Evolutionary conservation across 768 basidiomycete species (phyloP), one percentile per base, ranked within the genome.

Genomic region (Amanita pallidorosea): DNA sequence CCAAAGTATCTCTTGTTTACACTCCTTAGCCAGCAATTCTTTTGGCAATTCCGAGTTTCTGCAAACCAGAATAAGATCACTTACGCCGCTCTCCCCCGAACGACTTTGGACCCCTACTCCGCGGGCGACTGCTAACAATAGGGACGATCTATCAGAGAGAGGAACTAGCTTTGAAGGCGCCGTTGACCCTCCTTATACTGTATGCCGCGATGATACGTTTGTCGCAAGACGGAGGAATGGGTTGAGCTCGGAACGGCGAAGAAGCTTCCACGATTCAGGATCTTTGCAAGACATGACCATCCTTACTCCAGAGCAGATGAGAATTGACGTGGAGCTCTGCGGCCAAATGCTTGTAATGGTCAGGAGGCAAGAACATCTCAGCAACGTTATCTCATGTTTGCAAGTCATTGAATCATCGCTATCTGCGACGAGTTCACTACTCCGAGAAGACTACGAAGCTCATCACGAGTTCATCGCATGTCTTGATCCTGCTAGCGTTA

Each of bases 311-410:
- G 83, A 88, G 49, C 70, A 76, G 57, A 85, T 90, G 84, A 76
- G 73, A 45, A 78, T 86, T 37, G 88, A 90, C 57, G 88, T 88
- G 34, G 85, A 84, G 57, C 70, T 90, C 13, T 83, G 83, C 58
- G 85, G 83, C 4, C 83, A 89, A 59, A 61, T 85, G 43, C 68
- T 90, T 18, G 74, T 83, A 56, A 78, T 88, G 79, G 68, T 67
- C 31, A 68, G 87, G 38, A 73, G 87, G 57, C 81, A 83, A 60
- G 68, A 71, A 52, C 86, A 89, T 62, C 67, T 90, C 33, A 69
- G 67, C 49, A 83, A 85, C 59, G 78, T 87, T 27, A 59, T 81
- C 11, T 67, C 72, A 15, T 81, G 78, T 57, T 69, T 87, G 31
- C 69, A 77, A 60, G 85, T 76, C 58, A 67, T 88, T 53, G 77